These are phyloP conservation scores for Straminergon stramineum DNA, from an alignment of 225 moss, liverwort and hornwort genomes.

Conservation along the genomic window DNA sequence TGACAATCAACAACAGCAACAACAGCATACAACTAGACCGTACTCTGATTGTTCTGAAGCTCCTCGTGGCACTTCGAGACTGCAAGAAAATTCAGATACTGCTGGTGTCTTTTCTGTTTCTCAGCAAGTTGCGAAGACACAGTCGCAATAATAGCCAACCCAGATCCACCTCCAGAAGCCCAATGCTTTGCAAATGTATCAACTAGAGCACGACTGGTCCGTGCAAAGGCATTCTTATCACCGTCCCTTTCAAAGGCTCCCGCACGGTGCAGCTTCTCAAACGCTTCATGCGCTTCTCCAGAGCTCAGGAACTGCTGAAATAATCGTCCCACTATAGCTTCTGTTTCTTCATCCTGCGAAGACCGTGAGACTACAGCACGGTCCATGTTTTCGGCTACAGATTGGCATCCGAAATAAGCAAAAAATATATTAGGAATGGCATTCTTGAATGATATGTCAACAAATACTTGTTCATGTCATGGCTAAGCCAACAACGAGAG, in stretches of 20 bases:
- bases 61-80: conserved; percentile 76
- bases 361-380: conserved; percentile 33
- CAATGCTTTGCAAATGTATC: conserved; percentile 98
- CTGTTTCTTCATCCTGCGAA: conserved; percentile 82
- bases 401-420: background rate
- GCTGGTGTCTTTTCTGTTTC: conserved; percentile 89
- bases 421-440: background rate
- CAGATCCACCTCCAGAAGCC: conserved; percentile 83
- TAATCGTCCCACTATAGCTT: conserved; percentile 70
- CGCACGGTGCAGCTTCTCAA: conserved; percentile 75
- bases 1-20: background rate
- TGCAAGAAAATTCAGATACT: conserved; percentile 91
- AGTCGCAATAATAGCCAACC: conserved; percentile 77
- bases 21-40: conserved; percentile 3
- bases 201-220: conserved; percentile 80
- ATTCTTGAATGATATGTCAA: background rate
- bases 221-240: conserved; percentile 77
- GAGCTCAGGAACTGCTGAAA: conserved; percentile 79
- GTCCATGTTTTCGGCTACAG: conserved; percentile 31
- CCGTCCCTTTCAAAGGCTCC: conserved; percentile 90
- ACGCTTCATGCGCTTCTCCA: conserved; percentile 53
- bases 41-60: conserved; percentile 89
- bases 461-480: background rate
- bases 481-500: background rate
- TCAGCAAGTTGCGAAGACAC: conserved; percentile 91